These are phyloP conservation scores for Trichaptum fuscoviolaceum DNA, from an alignment of 768 basidiomycete genomes.

Conservation along the genomic window DNA sequence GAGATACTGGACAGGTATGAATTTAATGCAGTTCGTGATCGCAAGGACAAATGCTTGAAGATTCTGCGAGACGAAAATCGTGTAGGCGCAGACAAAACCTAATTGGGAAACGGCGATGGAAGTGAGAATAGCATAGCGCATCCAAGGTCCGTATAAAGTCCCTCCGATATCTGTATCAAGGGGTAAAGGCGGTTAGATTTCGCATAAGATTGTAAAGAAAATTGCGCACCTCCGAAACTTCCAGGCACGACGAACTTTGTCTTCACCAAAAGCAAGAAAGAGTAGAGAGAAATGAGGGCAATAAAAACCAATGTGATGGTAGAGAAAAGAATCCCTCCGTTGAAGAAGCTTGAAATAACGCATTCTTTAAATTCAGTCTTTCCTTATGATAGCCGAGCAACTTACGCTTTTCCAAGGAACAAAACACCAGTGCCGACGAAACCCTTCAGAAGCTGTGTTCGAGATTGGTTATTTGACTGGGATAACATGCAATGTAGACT, in stretches of 20 bases:
- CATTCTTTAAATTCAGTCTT: slow-evolving; percentile 7
- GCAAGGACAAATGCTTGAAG: slow-evolving; percentile 80
- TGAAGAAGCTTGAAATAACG: slow-evolving; percentile 67
- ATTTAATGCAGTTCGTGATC: slow-evolving; percentile 66
- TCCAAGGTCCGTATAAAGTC: slow-evolving; percentile 83
- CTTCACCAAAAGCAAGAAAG: slow-evolving; percentile 86
- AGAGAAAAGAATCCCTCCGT: slow-evolving; percentile 93
- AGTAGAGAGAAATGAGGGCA: slow-evolving; percentile 83
- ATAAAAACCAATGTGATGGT: slow-evolving; percentile 69
- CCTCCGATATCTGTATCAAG: slow-evolving; percentile 80
- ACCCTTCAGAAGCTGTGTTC: slow-evolving; percentile 71
- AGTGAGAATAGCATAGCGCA: slow-evolving; percentile 83
- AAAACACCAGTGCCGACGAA: slow-evolving; percentile 95
- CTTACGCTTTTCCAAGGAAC: slow-evolving; percentile 92
- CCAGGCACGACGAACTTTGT: slow-evolving; percentile 87
- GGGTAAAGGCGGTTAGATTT: slow-evolving; percentile 5
- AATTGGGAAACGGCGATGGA: slow-evolving; percentile 89
- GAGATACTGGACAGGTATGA: slow-evolving; percentile 68
- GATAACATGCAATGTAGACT: too few species aligned
- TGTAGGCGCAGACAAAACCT: slow-evolving; percentile 87
- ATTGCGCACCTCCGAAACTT: slow-evolving; percentile 79
- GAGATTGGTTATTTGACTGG: neutral
- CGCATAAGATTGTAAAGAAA: neutral
- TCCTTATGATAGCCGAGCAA: slow-evolving; percentile 7
- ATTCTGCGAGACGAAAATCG: slow-evolving; percentile 93